phyloP scores from a whole-genome alignment of 441 rosid species.

The Pelargonium citronellum region DNA sequence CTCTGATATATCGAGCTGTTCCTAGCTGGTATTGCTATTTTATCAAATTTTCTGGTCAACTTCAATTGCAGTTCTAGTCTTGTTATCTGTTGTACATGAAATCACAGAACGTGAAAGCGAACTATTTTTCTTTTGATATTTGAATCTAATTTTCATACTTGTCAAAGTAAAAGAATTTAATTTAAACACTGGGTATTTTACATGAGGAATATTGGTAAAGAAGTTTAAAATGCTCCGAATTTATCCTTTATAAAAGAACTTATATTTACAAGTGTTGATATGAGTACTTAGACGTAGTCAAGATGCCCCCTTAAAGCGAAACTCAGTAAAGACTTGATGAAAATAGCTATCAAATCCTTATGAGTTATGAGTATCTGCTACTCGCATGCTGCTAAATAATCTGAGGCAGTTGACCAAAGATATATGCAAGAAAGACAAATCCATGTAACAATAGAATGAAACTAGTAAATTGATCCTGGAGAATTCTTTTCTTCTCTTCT shows the following conservation, averaged over 20 bases:
- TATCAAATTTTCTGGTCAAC: constrained; percentile 7
- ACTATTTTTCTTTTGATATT: constrained; percentile 5
- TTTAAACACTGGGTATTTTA: not conserved
- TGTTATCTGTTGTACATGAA: not conserved
- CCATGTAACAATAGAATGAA: not conserved
- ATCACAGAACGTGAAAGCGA: not conserved
- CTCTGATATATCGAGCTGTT: constrained; percentile 95
- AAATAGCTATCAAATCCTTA: too few relatives aligned
- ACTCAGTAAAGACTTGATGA: not conserved
- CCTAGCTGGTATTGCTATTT: constrained; percentile 70
- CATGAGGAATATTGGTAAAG: too few relatives aligned
- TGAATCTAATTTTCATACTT: not conserved
- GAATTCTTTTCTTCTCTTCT: not conserved
- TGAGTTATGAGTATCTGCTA: too few relatives aligned
- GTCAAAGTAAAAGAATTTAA: not conserved
- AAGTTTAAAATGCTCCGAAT: not conserved
- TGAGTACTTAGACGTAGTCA: not conserved
- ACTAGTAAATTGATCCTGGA: not conserved
- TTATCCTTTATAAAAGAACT: not conserved
- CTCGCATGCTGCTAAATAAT: too few relatives aligned
- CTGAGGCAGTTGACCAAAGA: not conserved
- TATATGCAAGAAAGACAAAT: not conserved
- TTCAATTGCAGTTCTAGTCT: constrained; percentile 3
- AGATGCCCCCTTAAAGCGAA: not conserved
- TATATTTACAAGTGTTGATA: not conserved